Base-by-base conservation (phyloP, 2,329 filamentous ascomycete species). In the Fusarium marasasianum region DNA sequence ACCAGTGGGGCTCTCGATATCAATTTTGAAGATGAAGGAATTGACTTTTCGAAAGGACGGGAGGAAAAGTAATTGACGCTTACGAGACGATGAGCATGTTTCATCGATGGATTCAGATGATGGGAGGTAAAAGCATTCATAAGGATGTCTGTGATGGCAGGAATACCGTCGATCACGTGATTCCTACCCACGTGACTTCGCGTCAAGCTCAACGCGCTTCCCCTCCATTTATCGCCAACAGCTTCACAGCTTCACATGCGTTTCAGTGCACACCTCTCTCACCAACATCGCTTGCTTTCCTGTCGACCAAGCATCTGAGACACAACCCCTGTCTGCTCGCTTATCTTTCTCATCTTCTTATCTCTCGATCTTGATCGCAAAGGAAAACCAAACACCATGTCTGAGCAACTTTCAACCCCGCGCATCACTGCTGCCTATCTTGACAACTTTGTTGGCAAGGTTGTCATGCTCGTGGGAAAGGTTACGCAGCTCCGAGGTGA, bases 381-480 rank as follows among this genome's bases (percentile, higher is more conserved):
- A 33, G 29, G 13, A 70, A 72, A 70, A 67, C 63, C 67, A 71
- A 75, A 66, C 22, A 51, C 58, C 73, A 96, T 96, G 93, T 88
- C 82, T 20, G 83, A 95, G 80, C 85, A 91, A 78, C 91, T 86
- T 68, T 87, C 88, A 33, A 90, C 94, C 55, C 96, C 96, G 37
- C 95, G 96, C 82, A 91, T 98, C 81, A 94, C 93, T 54, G 93
- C 93, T 60, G 85, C 88, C 45, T 93, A 96, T 83, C 92, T 98
- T 66, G 90, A 94, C 80, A 87, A 88, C 79, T 97, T 95, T 84
- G 87, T 91, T 75, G 87, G 87, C 75, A 89, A 90, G 74, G 93
- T 93, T 71, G 93, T 98, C 72, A 95, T 95, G 77, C 87, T 98
- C 63, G 88, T 97, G 10, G 96, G 96, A 78, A 95, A 93, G 78